A percentile compares a stretch with the other conserved stretches of the same genome.
phyloP scores from a whole-genome alignment of 2,329 filamentous ascomycete genomes.

The Penicillium fuscoglaucum region DNA sequence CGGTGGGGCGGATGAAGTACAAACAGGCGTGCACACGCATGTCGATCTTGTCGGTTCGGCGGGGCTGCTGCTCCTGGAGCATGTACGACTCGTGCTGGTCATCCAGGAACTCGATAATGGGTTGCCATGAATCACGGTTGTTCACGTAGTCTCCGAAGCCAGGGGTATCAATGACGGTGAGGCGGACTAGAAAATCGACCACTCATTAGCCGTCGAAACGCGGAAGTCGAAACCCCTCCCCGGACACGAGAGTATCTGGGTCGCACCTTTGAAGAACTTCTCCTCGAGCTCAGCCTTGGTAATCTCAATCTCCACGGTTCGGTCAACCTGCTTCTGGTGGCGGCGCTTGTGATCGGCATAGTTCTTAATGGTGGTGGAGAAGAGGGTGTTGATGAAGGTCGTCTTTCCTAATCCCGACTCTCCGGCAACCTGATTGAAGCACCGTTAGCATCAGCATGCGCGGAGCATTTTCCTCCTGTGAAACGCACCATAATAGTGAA shows the following conservation, averaged over 20 bases:
- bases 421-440: conserved; percentile 74
- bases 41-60: conserved; percentile 97
- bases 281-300: conserved; percentile 99
- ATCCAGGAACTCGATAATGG: conserved; percentile 99
- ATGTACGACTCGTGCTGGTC: conserved; percentile 99
- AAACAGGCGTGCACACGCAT: conserved; percentile 97
- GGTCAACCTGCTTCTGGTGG: conserved; percentile 99
- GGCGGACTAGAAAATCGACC: conserved; percentile 66
- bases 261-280: conserved; percentile 99
- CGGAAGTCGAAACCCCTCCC: not conserved
- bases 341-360: conserved; percentile 99
- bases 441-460: conserved; percentile 27
- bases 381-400: conserved; percentile 99
- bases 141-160: conserved; percentile 99
- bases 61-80: conserved; percentile 99
- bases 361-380: conserved; percentile 99
- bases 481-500: conserved; percentile 95
- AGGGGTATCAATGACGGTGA: conserved; percentile 98
- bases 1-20: conserved; percentile 98
- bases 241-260: not conserved
- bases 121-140: conserved; percentile 99
- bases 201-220: conserved; percentile 7
- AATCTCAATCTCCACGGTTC: conserved; percentile 99
- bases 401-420: conserved; percentile 99
- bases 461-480: conserved; percentile 6